Evolutionary conservation across 768 basidiomycete species (phyloP).

Genomic region (Mycena olivaceomarginata): DNA sequence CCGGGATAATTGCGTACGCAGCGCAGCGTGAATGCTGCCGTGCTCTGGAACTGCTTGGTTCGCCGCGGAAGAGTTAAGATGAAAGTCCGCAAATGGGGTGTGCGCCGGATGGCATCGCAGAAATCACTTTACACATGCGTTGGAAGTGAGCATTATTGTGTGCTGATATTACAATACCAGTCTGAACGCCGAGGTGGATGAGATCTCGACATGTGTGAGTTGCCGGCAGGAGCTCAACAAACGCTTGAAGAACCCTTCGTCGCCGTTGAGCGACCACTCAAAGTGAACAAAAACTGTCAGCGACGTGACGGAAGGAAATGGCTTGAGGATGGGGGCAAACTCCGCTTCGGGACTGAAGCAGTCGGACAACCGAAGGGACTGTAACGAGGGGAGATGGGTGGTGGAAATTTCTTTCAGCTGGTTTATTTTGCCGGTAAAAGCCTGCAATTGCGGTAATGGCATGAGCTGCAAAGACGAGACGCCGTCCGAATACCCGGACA

Average conservation of each 20-base stretch:
- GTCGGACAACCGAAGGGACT: slow-evolving; percentile 37
- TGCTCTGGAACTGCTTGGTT: slow-evolving; percentile 17
- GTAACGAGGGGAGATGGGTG: slow-evolving; percentile 33
- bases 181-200: slow-evolving; percentile 38
- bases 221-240: slow-evolving; percentile 38
- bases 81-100: slow-evolving; percentile 38
- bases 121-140: slow-evolving; percentile 37
- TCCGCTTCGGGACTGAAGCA: slow-evolving; percentile 46
- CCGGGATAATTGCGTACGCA: slow-evolving; percentile 39
- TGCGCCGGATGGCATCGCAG: slow-evolving; percentile 31
- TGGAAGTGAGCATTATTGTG: not conserved
- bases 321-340: slow-evolving; percentile 36
- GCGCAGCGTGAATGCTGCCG: slow-evolving; percentile 34
- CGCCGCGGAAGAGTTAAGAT: slow-evolving; percentile 41
- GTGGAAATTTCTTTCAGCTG: slow-evolving; percentile 39
- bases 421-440: slow-evolving; percentile 42
- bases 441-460: slow-evolving; percentile 31
- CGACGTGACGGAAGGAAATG: slow-evolving; percentile 30
- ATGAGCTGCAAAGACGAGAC: slow-evolving; percentile 38
- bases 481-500: slow-evolving; percentile 27
- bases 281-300: slow-evolving; percentile 46
- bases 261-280: slow-evolving; percentile 24
- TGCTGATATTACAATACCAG: slow-evolving; percentile 29
- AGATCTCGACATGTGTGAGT: slow-evolving; percentile 40
- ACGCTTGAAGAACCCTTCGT: slow-evolving; percentile 37